A percentile compares a stretch with the other conserved stretches of the same genome.
Evolutionary conservation across 768 basidiomycete genomes (phyloP).

Genomic region (Lactarius pseudohatsudake): DNA sequence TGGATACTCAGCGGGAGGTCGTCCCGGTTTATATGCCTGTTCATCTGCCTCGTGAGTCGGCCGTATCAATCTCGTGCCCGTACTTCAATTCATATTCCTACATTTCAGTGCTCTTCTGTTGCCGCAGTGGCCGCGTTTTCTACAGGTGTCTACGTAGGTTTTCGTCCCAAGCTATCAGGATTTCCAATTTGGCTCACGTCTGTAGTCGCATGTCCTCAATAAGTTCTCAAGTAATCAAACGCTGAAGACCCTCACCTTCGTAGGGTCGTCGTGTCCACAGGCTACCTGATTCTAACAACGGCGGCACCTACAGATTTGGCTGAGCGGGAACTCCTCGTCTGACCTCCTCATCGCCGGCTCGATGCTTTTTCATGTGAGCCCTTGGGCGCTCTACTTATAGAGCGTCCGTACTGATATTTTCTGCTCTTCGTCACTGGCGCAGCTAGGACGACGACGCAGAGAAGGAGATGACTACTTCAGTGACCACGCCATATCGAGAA

Average conservation of each 20-base stretch:
- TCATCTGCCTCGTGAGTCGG: slow-evolving; percentile 7
- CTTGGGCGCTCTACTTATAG: no score
- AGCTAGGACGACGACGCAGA: neutral
- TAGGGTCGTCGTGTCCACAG: neutral
- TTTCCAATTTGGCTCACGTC: neutral
- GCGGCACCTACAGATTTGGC: neutral
- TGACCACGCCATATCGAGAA: neutral
- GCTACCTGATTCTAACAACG: neutral
- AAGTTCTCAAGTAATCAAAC: neutral
- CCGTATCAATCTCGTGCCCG: neutral
- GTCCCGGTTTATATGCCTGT: neutral
- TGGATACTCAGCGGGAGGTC: neutral
- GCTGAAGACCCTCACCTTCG: neutral
- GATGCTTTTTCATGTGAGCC: slow-evolving; percentile 17
- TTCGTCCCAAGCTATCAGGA: no score
- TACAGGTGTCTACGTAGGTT: slow-evolving; percentile 9
- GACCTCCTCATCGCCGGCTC: neutral
- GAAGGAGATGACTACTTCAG: neutral
- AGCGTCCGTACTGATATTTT: neutral
- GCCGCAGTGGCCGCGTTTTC: neutral
- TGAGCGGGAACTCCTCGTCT: neutral
- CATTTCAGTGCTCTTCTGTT: neutral
- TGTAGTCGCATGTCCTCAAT: no score
- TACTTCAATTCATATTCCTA: no score
- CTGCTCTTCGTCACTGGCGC: no score